Base-by-base conservation (phyloP, 208 protist species). In the Herpetomonas samuelpessoai region DNA sequence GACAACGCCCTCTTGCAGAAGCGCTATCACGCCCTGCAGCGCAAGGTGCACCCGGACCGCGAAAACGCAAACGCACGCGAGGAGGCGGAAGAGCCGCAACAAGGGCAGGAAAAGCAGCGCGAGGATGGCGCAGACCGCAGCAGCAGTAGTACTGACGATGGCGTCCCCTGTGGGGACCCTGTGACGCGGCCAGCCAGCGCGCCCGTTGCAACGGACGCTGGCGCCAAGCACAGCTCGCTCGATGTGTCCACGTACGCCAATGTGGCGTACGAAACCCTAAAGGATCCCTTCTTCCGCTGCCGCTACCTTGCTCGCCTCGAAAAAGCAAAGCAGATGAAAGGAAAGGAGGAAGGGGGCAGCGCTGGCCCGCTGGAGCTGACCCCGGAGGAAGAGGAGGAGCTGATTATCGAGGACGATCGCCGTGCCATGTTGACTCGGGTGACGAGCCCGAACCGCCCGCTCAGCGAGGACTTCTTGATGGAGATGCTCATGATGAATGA, bases 401-500 rank as follows among this genome's bases (percentile, higher is more conserved):
- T 95, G 25, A 65, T 79, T 48, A 26, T 65, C 25, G 78, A 89
- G 53, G 78, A 90, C 66, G 84, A 92, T 52, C 44, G 46, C 7
- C 73, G 71, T 28, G 64, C 76, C 7, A 62, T 66, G 62, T 52
- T 56, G 1, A 73, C 35, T n/a, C 55, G 52, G 14, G 58, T 28
- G 3, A 63, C 74, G 29, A 48, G 50, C 24, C 59, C 64, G 48
- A 58, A 74, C 19, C 65, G 66, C 24, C 60, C 71, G 3, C 72
- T 91, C 46, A 62, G 45, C 26, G 62, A 86, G 10, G 76, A 76
- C 1, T 95, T 95, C 57, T 65, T 95, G 46, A 72, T 74, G 69
- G 85, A 92, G 49, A 74, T 95, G 75, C 62, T 95, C 52, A 38
- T 59, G 3, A 80, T 83, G 24, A 90, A 88, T 45, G 88, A 95